phyloP scores from a whole-genome alignment of 257 asterid species.

The Nicotiana sylvestris region DNA sequence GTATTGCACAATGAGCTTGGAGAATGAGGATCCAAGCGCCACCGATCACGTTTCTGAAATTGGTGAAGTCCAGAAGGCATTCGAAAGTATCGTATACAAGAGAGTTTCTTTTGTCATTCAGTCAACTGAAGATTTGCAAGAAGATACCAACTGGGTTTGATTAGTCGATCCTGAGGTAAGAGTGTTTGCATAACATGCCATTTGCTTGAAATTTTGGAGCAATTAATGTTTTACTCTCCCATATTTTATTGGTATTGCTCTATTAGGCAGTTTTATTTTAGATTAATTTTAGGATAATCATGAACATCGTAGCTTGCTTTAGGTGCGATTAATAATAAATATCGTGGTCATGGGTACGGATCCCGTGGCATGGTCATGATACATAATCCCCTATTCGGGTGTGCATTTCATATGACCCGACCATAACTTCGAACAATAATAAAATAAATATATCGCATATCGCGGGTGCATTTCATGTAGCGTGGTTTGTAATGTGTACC shows the following conservation, averaged over 20 bases:
- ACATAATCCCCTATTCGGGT: too few species aligned
- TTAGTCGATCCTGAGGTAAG: constrained; percentile 51
- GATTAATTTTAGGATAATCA: too few species aligned
- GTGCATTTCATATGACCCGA: too few species aligned
- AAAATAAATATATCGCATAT: too few species aligned
- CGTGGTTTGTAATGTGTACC: too few species aligned
- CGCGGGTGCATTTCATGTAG: too few species aligned
- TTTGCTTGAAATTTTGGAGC: background rate
- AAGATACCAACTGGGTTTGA: constrained; percentile 66
- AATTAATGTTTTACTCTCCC: background rate
- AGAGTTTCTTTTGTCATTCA: constrained; percentile 63
- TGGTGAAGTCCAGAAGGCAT: constrained; percentile 38
- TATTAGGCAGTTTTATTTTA: background rate
- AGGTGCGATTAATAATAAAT: too few species aligned
- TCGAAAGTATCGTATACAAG: constrained; percentile 53
- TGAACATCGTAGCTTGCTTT: too few species aligned
- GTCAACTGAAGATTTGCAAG: constrained; percentile 65
- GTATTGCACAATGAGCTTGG: constrained; percentile 60
- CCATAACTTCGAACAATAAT: too few species aligned
- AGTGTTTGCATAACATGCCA: background rate
- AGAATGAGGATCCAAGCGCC: constrained; percentile 46
- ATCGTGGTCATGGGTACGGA: too few species aligned
- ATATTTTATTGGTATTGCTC: background rate
- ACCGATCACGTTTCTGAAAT: constrained; percentile 27
- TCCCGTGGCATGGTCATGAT: too few species aligned